Conservation (phyloP, 2,329 filamentous ascomycete genomes). For the Leptographium galeiforme region DNA sequence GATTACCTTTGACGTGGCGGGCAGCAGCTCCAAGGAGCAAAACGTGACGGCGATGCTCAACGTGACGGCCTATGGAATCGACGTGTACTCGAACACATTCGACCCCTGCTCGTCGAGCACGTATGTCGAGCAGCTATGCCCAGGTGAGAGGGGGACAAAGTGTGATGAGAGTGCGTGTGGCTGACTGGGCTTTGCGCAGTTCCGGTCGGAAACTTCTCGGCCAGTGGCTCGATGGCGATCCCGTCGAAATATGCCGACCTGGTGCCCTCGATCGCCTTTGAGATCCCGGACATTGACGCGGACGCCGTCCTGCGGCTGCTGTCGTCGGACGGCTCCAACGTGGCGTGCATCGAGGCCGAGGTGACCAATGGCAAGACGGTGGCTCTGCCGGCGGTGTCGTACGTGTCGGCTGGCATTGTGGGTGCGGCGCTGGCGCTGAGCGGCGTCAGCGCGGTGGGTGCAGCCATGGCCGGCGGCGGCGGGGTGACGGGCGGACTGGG, state of each 20-base stretch:
- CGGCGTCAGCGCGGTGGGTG: constrained; percentile 55
- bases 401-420: constrained; percentile 70
- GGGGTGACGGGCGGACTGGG: constrained; percentile 32
- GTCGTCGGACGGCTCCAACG: constrained; percentile 40
- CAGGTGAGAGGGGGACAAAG: constrained; percentile 37
- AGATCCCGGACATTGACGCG: constrained; percentile 79
- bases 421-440: constrained; percentile 68
- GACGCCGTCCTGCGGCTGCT: constrained; percentile 66
- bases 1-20: constrained; percentile 71
- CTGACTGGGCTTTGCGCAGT: constrained; percentile 31
- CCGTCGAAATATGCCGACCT: constrained; percentile 55
- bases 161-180: too few species aligned
- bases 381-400: constrained; percentile 62
- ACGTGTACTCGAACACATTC: constrained; percentile 68
- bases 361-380: constrained; percentile 82
- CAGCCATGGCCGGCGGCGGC: constrained; percentile 30
- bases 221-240: constrained; percentile 58
- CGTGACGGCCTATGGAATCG: constrained; percentile 71
- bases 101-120: constrained; percentile 64
- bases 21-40: constrained; percentile 57
- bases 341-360: constrained; percentile 72
- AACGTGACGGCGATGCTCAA: constrained; percentile 67
- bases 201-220: constrained; percentile 60
- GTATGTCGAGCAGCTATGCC: constrained; percentile 64
- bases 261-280: constrained; percentile 83